phyloP scores from a whole-genome alignment of 257 asterid genomes.

The Primulina huaijiensis region DNA sequence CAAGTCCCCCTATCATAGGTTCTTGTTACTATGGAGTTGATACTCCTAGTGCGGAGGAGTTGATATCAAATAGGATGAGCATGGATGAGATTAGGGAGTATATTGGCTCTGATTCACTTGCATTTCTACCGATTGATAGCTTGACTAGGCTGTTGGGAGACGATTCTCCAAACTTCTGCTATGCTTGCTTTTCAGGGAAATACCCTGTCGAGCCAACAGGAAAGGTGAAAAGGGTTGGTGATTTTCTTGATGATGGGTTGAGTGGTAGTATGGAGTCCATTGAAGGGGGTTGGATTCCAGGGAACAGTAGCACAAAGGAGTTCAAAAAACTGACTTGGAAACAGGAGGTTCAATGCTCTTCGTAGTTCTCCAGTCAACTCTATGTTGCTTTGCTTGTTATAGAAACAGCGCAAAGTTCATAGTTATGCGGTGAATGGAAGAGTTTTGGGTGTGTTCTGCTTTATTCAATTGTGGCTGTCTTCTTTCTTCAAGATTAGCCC shows the following conservation, averaged over 20 bases:
- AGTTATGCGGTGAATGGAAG: not conserved
- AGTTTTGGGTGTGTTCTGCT: not conserved
- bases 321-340: slow-evolving; percentile 19
- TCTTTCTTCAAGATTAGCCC: not conserved
- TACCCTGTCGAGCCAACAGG: slow-evolving; percentile 78
- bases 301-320: slow-evolving; percentile 20
- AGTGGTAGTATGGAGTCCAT: slow-evolving; percentile 56
- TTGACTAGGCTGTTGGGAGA: slow-evolving; percentile 45
- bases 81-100: slow-evolving; percentile 70
- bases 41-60: slow-evolving; percentile 70
- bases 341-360: slow-evolving; percentile 29
- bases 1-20: slow-evolving; percentile 82
- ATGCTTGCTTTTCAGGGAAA: slow-evolving; percentile 77
- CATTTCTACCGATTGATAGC: slow-evolving; percentile 59
- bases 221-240: slow-evolving; percentile 81
- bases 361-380: not conserved
- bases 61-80: slow-evolving; percentile 75
- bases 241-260: slow-evolving; percentile 81
- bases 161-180: slow-evolving; percentile 51
- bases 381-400: slow-evolving; percentile 4
- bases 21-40: slow-evolving; percentile 91
- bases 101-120: slow-evolving; percentile 83
- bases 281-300: slow-evolving; percentile 62
- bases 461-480: not conserved
- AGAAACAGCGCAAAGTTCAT: not conserved